These are phyloP conservation scores for Aspergillus tamarii DNA, from an alignment of 2,329 filamentous ascomycete genomes.

Conservation along the genomic window DNA sequence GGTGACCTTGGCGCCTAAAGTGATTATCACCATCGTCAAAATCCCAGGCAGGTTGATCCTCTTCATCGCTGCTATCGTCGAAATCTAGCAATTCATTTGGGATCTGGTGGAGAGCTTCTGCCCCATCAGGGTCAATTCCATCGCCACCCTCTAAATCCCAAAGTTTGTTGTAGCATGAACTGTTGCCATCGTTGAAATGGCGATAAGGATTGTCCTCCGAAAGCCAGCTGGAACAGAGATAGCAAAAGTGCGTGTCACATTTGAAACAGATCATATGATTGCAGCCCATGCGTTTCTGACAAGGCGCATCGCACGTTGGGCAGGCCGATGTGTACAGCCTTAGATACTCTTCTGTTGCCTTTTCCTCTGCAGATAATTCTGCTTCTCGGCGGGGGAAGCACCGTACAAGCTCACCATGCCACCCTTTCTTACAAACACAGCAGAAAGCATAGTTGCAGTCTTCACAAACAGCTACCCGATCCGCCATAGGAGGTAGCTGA, in stretches of 20 bases:
- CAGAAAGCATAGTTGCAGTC: conserved; percentile 92
- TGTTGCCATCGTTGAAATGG: conserved; percentile 78
- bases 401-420: conserved; percentile 89
- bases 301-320: conserved; percentile 81
- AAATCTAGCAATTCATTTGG: conserved; percentile 42
- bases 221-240: conserved; percentile 88
- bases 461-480: conserved; percentile 81
- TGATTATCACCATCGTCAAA: conserved; percentile 33
- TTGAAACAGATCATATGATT: conserved; percentile 96
- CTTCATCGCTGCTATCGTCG: conserved; percentile 38
- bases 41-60: conserved; percentile 29
- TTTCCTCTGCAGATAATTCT: conserved; percentile 81
- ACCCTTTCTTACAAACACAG: conserved; percentile 71
- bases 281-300: conserved; percentile 90
- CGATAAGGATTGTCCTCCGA: conserved; percentile 78
- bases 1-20: conserved; percentile 30
- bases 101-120: conserved; percentile 45
- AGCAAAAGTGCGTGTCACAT: conserved; percentile 92
- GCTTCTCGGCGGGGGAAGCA: conserved; percentile 64
- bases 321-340: conserved; percentile 80
- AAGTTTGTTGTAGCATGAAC: conserved; percentile 77
- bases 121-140: conserved; percentile 47
- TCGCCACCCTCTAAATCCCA: conserved; percentile 91
- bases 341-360: conserved; percentile 84
- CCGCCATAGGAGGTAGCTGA: conserved; percentile 54